phyloP scores from a whole-genome alignment of 805 yeast species.

The Grigorovia transvaalensis region DNA sequence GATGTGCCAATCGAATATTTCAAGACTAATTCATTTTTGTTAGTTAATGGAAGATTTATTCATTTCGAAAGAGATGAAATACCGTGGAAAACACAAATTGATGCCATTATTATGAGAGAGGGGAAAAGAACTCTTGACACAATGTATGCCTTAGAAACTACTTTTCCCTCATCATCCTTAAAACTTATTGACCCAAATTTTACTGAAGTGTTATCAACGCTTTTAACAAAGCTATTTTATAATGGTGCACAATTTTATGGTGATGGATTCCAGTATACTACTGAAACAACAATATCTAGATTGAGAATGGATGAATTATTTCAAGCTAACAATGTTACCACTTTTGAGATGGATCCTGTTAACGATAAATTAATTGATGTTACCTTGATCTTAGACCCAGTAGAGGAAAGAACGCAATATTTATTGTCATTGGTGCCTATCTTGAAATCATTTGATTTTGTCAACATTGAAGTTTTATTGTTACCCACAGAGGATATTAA shows the following conservation, averaged over 20 bases:
- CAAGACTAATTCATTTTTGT: conserved; percentile 31
- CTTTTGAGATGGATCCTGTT: conserved; percentile 17
- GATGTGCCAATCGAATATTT: conserved; percentile 13
- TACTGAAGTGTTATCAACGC: conserved; percentile 38
- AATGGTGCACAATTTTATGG: conserved; percentile 15
- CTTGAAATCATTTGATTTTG: conserved; percentile 36
- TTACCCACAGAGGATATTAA: conserved; percentile 43
- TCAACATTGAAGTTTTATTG: conserved; percentile 44
- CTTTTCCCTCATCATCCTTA: conserved; percentile 9
- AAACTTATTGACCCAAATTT: conserved; percentile 29
- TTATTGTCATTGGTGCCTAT: conserved; percentile 39
- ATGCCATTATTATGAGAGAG: conserved; percentile 38
- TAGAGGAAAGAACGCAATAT: conserved; percentile 58
- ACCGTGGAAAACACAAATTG: conserved; percentile 24
- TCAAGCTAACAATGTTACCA: conserved; percentile 10
- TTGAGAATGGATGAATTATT: conserved; percentile 32
- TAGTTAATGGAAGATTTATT: conserved; percentile 47
- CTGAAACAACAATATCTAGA: conserved; percentile 36
- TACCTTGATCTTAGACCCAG: conserved; percentile 59
- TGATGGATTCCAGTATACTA: conserved; percentile 33
- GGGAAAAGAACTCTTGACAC: conserved; percentile 34
- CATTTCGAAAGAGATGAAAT: conserved; percentile 25
- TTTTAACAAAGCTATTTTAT: conserved; percentile 36
- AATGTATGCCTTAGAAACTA: conserved; percentile 17
- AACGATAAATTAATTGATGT: conserved; percentile 39